Evolutionary conservation across 371 early-diverging fungal genomes (phyloP), one percentile per base, ranked within the genome.

Genomic region (Lichtheimia ramosa): DNA sequence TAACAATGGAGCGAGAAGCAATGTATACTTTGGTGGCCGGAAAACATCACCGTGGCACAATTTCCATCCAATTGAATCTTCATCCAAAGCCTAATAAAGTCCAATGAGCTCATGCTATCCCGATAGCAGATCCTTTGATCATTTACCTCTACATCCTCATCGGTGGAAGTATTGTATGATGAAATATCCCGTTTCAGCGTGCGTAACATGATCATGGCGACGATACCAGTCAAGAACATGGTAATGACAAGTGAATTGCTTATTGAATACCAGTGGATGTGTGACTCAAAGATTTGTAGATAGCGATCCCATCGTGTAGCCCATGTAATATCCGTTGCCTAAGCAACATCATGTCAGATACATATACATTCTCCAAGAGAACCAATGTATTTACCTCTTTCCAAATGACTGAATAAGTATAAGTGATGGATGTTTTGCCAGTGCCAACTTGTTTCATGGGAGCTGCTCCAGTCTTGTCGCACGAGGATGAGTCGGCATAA

Each of bases 21-120:
- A 81, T 25, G 81, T 68, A 25, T 80, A 72, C 24, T 57, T 62
- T 0, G 93, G 93, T 2, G 91, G 77, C 13, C 93, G 73, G 66
- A 93, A 91, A 16, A 93, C 91, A 69, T 95, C 95, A 15, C 91
- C 94, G 56, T 94, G 93, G 1, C 93, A 88, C 21, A 94, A 77
- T 74, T 95, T 95, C 95, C 95, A 95, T 8, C 92, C 92, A 80
- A 62, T 86, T 3, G 89, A 92, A 64, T 95, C 95, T 69, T 94
- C 96, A 69, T 92, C 90, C 16, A 57, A 28, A 58, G 89, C 93
- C 56, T 64, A 43, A 43, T 16, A 10, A 8, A 8, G 10, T 2
- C 5, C 2, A 24, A 5, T 24, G 13, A 14, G 18, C 2, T 15
- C n/a, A 24, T n/a, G 40, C 23, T 18, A 39, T 16, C 14, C n/a